Percentiles rank a stretch among this genome's conserved stretches.
Conservation (phyloP, 352 stramenopile genomes). For the Phytophthora multivora region DNA sequence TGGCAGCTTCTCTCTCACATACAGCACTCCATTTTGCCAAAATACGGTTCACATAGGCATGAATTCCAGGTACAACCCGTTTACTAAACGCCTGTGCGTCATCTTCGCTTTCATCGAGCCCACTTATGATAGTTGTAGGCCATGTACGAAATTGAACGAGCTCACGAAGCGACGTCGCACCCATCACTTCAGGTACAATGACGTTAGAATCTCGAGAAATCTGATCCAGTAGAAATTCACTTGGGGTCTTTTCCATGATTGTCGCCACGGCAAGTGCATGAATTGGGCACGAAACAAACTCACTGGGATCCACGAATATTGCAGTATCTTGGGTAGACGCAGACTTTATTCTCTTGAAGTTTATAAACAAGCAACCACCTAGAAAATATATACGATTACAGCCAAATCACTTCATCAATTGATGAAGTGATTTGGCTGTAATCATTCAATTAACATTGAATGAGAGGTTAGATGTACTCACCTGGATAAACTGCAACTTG, state of each 20-base stretch:
- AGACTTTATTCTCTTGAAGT: not conserved
- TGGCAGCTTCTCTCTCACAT: not conserved
- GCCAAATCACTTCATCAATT: no score
- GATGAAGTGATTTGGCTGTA: no score
- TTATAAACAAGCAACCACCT: not conserved
- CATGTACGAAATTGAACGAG: not conserved
- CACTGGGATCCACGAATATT: no score
- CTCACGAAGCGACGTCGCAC: not conserved
- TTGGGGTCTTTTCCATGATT: not conserved
- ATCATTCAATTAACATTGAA: no score
- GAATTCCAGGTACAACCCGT: conserved; percentile 5
- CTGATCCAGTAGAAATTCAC: conserved; percentile 12
- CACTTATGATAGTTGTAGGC: not conserved
- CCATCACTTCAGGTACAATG: not conserved
- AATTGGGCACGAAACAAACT: no score
- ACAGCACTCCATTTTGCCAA: conserved; percentile 1
- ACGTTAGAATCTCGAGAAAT: not conserved
- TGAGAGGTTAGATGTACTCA: no score
- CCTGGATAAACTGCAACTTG: conserved; percentile 11
- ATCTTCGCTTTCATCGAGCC: not conserved
- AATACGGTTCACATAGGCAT: conserved; percentile 8
- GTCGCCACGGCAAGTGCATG: not conserved
- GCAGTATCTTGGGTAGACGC: no score
- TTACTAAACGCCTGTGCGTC: not conserved
- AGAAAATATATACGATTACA: not conserved